Evolutionary conservation across 139 green algal species (phyloP), one percentile per base, ranked within the genome.

Genomic region (Astrephomene gubernaculifera): DNA sequence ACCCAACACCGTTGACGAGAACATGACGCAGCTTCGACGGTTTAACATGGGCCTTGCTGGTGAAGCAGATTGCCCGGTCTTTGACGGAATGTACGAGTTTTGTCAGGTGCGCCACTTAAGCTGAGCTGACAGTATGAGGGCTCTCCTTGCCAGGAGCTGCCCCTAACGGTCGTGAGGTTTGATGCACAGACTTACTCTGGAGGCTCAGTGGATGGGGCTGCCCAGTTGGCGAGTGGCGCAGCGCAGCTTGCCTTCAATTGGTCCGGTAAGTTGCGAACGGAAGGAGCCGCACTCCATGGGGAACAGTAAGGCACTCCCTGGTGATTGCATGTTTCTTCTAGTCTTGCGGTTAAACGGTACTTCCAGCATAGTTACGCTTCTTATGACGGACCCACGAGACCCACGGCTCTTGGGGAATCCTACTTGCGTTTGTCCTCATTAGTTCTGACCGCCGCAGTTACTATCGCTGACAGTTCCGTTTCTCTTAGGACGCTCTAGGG

Each of bases 11-110:
- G 94, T 98, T 74, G 95, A 98, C 36, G 97, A 99, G 86, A 96
- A 98, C 81, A 90, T 98, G 76, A 89, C 87, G 53, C 94, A 98
- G 89, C 93, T 99, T 79, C 94, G 96, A 49, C 93, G 97, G 31
- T 99, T 99, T 93, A 99, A 99, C 90, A 94, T 99, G 60, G 97
- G 97, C 8, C 90, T 96, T 19, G 93, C 95, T 25, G 96, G 96
- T 7, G 96, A 98, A 83, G 95, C 95, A 2, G 97, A 99, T 89
- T 99, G 97, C 86, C 97, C 97, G 27, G 96, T 99, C 1, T 99
- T 99, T 78, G 96, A 97, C 76, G 97, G 96, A 33, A 86, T 99
- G 74, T 99, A 95, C 75, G 72, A 98, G 69, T 99, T 98, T 87
- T 99, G 96, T 86, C 93, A 98, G 90, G 94, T 94, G 54, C 27